These are phyloP conservation scores for Meyerozyma elateridarum DNA, from an alignment of 1,139 yeast species.

Conservation along the genomic window DNA sequence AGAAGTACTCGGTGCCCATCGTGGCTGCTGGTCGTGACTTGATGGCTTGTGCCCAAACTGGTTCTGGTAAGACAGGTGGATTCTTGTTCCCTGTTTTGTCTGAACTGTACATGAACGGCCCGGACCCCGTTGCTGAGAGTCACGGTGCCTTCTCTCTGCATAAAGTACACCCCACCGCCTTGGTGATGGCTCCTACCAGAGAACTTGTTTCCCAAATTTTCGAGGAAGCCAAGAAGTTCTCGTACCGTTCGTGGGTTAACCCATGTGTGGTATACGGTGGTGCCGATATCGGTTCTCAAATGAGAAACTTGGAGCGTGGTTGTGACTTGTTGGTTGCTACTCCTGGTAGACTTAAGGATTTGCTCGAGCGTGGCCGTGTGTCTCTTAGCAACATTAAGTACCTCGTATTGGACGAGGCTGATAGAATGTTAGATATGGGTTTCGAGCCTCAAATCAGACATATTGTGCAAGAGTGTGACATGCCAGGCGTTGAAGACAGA, in stretches of 20 bases:
- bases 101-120: constrained; percentile 86
- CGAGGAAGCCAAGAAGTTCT: constrained; percentile 92
- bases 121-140: constrained; percentile 58
- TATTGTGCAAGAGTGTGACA: constrained; percentile 95
- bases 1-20: constrained; percentile 96
- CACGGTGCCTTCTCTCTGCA: constrained; percentile 57
- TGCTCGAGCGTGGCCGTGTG: constrained; percentile 90
- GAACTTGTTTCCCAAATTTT: constrained; percentile 95
- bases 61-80: constrained; percentile 99
- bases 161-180: constrained; percentile 90
- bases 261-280: constrained; percentile 98
- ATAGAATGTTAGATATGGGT: constrained; percentile 99
- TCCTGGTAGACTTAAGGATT: constrained; percentile 97
- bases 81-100: constrained; percentile 96
- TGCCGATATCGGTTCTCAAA: constrained; percentile 86
- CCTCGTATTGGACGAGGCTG: constrained; percentile 97
- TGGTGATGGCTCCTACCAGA: constrained; percentile 97
- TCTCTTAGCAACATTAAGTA: constrained; percentile 87
- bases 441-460: constrained; percentile 99
- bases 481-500: constrained; percentile 88
- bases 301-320: constrained; percentile 86
- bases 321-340: constrained; percentile 96
- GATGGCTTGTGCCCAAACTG: constrained; percentile 99
- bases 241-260: constrained; percentile 97
- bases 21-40: constrained; percentile 94